phyloP scores from a whole-genome alignment of 345 rosid species.

The Camelina hispida region DNA sequence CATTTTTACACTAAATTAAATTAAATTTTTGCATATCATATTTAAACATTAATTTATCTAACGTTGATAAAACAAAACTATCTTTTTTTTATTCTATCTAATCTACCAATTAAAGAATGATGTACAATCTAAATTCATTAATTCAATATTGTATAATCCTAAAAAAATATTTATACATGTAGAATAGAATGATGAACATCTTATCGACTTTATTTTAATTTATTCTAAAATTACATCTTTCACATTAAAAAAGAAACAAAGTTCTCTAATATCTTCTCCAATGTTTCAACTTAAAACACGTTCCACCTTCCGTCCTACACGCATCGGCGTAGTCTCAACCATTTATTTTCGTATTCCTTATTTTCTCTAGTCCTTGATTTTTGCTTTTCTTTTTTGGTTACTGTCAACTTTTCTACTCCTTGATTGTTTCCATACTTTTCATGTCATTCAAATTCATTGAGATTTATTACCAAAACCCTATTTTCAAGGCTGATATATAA shows the following conservation, averaged over 20 bases:
- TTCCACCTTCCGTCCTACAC: conserved; percentile 18
- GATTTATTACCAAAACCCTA: conserved; percentile 6
- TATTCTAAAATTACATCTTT: too few relatives aligned
- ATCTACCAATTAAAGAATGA: neutral
- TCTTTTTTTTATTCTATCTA: neutral
- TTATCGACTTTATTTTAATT: too few relatives aligned
- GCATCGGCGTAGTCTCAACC: conserved; percentile 11
- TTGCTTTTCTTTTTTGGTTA: neutral
- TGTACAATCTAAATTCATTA: neutral
- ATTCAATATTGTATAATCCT: neutral
- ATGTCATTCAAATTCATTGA: conserved; percentile 11
- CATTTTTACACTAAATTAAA: neutral
- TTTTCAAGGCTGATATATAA: neutral
- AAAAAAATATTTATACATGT: too few relatives aligned
- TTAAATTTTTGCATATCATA: neutral
- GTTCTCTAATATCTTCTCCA: neutral
- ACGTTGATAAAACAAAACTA: neutral
- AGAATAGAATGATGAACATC: too few relatives aligned
- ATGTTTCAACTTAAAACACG: conserved; percentile 25
- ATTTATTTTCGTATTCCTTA: neutral
- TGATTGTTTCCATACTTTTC: conserved; percentile 11
- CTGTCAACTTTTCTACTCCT: neutral
- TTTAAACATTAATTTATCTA: neutral
- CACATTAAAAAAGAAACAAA: neutral
- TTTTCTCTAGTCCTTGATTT: conserved; percentile 2